Base-by-base conservation (phyloP, 805 yeast genomes). In the Saturnispora gosingensis region DNA sequence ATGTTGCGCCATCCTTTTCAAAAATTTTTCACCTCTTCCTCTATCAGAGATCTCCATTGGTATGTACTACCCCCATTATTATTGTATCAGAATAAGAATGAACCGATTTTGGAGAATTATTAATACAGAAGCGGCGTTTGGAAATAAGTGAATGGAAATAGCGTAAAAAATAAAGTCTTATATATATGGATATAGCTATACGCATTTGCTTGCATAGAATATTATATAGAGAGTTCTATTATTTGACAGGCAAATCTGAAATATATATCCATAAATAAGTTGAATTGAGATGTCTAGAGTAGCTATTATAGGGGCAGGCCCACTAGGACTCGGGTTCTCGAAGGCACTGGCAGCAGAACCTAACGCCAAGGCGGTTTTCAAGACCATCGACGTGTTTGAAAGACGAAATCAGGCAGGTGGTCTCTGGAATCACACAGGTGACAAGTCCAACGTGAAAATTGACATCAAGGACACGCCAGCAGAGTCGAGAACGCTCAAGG, bases 221-320 rank as follows among this genome's bases (percentile, higher is more conserved):
- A 35, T 35, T 15, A 11, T 35, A 35, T 16, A 11, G 10, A 35
- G 15, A n/a, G 20, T 38, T 20, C 22, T 38, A 18, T 20, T 20
- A 18, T 38, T 16, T 38, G 24, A 16, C 43, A 39, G 22, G 11
- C 40, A 36, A 9, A 25, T 25, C 28, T 25, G 2, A 25, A 8
- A 25, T 25, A 25, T 35, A 22, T 13, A 20, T 24, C n/a, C 6
- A 11, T 36, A 34, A 9, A 22, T 22, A 5, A 45, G 35, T n/a
- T 16, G 20, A 47, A 16, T 32, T 32, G 16, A 9, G 13, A 46
- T 40, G 50, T 40, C 46, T 18, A 49, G 54, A 54, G 48, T 67
- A 45, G 70, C 68, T 11, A 61, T 67, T 25, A 63, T 67, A 16
- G 71, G 71, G 44, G 71, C 67, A 27, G 71, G 71, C 1, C 69